Percentiles rank a stretch among this genome's conserved stretches.
These are phyloP conservation scores for Hemerocallis citrina DNA, from an alignment of 106 monocot species.

Conservation along the genomic window DNA sequence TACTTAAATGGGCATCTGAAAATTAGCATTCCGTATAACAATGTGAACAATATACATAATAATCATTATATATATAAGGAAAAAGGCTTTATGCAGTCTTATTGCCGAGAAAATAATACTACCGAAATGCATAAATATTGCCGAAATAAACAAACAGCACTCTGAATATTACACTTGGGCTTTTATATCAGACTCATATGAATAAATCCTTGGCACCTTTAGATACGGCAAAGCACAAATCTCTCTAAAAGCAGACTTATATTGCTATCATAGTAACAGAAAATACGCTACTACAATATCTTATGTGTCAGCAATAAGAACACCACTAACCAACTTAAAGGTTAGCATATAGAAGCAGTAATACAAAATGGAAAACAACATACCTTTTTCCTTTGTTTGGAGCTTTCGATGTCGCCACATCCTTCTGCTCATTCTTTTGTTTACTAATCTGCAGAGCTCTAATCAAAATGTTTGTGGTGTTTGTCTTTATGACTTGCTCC, in stretches of 20 bases:
- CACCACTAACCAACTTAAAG: neutral
- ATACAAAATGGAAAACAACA: neutral
- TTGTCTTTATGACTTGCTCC: conserved; percentile 45
- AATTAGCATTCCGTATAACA: neutral
- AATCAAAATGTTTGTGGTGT: conserved; percentile 45
- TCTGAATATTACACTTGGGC: neutral
- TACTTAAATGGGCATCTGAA: neutral
- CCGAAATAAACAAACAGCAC: neutral
- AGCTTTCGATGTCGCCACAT: conserved; percentile 13
- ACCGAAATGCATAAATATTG: neutral
- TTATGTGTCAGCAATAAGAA: neutral
- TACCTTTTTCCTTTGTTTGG: conserved; percentile 40
- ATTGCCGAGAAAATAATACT: neutral
- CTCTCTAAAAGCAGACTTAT: neutral
- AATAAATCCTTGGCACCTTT: neutral
- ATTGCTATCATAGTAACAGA: neutral
- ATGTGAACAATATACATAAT: neutral
- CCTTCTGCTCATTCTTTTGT: conserved; percentile 30
- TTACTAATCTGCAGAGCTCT: conserved; percentile 42
- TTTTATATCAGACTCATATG: neutral
- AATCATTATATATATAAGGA: neutral
- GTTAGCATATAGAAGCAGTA: no score
- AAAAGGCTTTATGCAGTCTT: neutral
- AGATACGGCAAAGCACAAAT: neutral
- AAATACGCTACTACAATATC: neutral